phyloP scores from a whole-genome alignment of 441 rosid species.

The Theobroma grandiflorum region DNA sequence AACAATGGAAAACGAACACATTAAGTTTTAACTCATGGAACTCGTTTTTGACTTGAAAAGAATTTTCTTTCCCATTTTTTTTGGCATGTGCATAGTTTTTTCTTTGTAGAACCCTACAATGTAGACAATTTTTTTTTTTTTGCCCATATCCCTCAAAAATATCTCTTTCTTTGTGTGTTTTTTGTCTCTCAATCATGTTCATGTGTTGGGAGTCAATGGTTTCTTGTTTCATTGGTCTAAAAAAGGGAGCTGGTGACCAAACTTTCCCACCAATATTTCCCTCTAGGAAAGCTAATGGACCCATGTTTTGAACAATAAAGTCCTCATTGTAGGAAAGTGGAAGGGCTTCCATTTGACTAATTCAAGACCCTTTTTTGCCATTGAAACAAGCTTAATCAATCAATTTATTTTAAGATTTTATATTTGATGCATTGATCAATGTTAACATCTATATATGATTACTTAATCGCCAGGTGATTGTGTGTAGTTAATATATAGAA shows the following conservation, averaged over 20 bases:
- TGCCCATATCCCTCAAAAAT: neutral
- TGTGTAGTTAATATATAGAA: too few relatives aligned
- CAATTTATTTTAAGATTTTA: neutral
- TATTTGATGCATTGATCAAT: too few relatives aligned
- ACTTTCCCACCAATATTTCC: slow-evolving; percentile 51
- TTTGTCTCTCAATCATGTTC: neutral
- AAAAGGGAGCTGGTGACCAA: slow-evolving; percentile 69
- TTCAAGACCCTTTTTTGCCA: slow-evolving; percentile 33
- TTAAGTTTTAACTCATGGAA: neutral
- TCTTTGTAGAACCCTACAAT: slow-evolving; percentile 15
- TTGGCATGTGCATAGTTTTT: slow-evolving; percentile 37
- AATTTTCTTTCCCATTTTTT: slow-evolving; percentile 14
- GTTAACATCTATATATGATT: too few relatives aligned
- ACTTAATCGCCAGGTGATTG: too few relatives aligned
- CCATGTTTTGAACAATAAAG: slow-evolving; percentile 48
- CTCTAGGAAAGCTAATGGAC: slow-evolving; percentile 44
- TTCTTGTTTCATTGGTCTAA: slow-evolving; percentile 45
- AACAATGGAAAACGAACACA: neutral
- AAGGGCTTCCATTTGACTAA: slow-evolving; percentile 50
- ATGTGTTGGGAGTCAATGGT: slow-evolving; percentile 30
- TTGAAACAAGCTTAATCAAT: neutral
- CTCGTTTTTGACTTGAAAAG: slow-evolving; percentile 43
- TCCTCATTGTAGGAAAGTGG: slow-evolving; percentile 45
- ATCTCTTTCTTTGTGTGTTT: neutral
- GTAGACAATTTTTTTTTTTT: slow-evolving; percentile 14